Evolutionary conservation across 805 yeast genomes (phyloP).

Genomic region (Lipomyces sp.): DNA sequence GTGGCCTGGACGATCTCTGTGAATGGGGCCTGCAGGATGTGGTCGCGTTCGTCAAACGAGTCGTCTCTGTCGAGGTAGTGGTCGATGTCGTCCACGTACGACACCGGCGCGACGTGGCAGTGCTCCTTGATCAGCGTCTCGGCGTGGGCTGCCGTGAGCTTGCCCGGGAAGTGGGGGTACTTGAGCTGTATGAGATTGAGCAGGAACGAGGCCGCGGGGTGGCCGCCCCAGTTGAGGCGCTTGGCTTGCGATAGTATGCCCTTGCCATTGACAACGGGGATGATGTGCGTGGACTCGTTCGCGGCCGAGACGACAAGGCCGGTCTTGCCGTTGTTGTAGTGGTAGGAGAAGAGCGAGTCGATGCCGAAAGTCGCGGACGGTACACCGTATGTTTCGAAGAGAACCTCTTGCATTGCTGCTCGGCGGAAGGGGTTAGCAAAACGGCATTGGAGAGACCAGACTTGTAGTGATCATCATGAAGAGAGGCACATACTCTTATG

Average conservation of each 20-base stretch:
- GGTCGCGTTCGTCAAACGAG: constrained; percentile 59
- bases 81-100: constrained; percentile 64
- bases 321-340: constrained; percentile 49
- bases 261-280: constrained; percentile 73
- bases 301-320: constrained; percentile 86
- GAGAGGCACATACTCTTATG: constrained; percentile 46
- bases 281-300: constrained; percentile 72
- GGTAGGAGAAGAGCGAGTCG: constrained; percentile 75
- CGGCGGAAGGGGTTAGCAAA: background rate
- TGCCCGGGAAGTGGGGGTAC: constrained; percentile 88
- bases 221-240: constrained; percentile 90
- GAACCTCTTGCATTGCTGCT: constrained; percentile 61
- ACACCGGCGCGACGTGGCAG: constrained; percentile 64
- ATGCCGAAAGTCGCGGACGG: constrained; percentile 78
- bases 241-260: constrained; percentile 67
- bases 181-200: constrained; percentile 65
- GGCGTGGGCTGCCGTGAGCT: constrained; percentile 59
- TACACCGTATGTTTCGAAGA: constrained; percentile 78
- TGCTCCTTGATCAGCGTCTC: constrained; percentile 66
- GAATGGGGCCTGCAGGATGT: constrained; percentile 79
- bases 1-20: constrained; percentile 61
- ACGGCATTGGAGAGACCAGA: too few relatives aligned
- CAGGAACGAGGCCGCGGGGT: constrained; percentile 62
- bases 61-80: constrained; percentile 56
- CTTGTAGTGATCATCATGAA: background rate